Percentiles rank a stretch among this genome's conserved stretches.
phyloP scores from a whole-genome alignment of 1,284 basidiomycete genomes.

The Cryptococcus sp. region DNA sequence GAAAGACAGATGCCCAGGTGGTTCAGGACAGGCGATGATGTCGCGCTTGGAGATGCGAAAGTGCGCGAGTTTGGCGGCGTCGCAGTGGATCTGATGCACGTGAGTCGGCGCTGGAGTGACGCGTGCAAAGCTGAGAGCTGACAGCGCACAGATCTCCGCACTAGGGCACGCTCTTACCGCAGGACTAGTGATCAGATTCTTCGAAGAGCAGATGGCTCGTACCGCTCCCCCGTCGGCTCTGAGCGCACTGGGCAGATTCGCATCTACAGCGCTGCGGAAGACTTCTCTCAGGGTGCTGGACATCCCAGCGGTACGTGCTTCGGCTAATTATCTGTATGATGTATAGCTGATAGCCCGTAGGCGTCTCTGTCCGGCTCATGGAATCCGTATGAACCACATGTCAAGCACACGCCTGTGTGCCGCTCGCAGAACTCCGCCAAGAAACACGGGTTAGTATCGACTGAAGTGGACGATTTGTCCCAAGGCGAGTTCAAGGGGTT shows the following conservation, averaged over 20 bases:
- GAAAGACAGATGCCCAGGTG: slow-evolving; percentile 43
- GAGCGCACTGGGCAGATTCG: slow-evolving; percentile 20
- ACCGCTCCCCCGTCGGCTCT: slow-evolving; percentile 14
- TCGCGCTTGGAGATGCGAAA: slow-evolving; percentile 42
- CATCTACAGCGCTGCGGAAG: slow-evolving; percentile 14
- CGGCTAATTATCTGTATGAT: not conserved
- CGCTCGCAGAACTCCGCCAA: slow-evolving; percentile 40
- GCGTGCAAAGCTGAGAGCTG: not conserved
- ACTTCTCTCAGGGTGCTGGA: slow-evolving; percentile 20
- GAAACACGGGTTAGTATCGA: slow-evolving; percentile 26
- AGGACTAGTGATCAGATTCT: slow-evolving; percentile 42
- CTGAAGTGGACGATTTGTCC: slow-evolving; percentile 16
- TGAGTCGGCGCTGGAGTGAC: slow-evolving; percentile 24
- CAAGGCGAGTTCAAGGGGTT: slow-evolving; percentile 21
- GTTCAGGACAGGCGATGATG: slow-evolving; percentile 46
- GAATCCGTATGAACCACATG: slow-evolving; percentile 15
- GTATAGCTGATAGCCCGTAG: not conserved
- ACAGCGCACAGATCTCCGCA: slow-evolving; percentile 38
- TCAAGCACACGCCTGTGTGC: slow-evolving; percentile 30
- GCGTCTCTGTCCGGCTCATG: slow-evolving; percentile 17
- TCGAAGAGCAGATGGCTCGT: slow-evolving; percentile 33
- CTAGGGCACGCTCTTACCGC: slow-evolving; percentile 46
- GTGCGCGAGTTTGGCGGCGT: slow-evolving; percentile 43
- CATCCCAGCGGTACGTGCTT: slow-evolving; percentile 25
- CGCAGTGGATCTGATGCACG: slow-evolving; percentile 50